Base-by-base conservation (phyloP, 163 green algal genomes). In the Prototheca cutis region DNA sequence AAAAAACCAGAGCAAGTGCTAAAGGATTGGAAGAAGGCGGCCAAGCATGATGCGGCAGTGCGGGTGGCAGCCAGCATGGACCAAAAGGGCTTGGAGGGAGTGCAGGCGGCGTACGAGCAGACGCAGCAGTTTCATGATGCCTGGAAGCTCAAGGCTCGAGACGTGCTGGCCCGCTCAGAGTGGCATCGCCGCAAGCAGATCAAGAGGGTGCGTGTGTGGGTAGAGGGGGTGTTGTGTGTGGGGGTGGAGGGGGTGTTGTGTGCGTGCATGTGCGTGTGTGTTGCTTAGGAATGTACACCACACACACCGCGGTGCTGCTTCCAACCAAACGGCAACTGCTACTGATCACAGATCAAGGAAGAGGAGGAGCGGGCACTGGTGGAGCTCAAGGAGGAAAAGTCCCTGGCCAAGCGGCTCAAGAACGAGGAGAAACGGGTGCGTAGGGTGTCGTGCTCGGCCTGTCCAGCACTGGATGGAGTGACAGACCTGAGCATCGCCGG, bases 1-100 rank as follows among this genome's bases (percentile, higher is more conserved):
- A n/a, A n/a, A n/a, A n/a, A n/a, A n/a, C n/a, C n/a, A 93, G 85
- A 93, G n/a, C 73, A 92, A 40, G 68, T 95, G 34, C 70, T 82
- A 7, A 83, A 85, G 63, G 82, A 89, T 47, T 82, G 86, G 40
- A 77, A 71, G 30, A 95, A 95, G 70, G 75, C 77, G 47, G 86
- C 82, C 24, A 95, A 94, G 67, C 75, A 92, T 55, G 88, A 95
- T 68, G 83, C 80, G 25, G 70, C 81, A 0, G 69, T 89, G 4
- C 73, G 80, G 15, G 65, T 96, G 34, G 84, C 87, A 8, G 68
- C 62, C 23, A 40, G 80, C 10, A 54, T 96, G 25, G 77, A 94
- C 58, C 75, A 87, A 63, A 76, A 79, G 23, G 87, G 82, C 21
- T 60, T 65, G 40, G 75, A 87, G 53, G 88, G 84, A 21, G 84